These are phyloP conservation scores for Rhizopogon sp. DNA, from an alignment of 768 basidiomycete genomes.

Conservation along the genomic window DNA sequence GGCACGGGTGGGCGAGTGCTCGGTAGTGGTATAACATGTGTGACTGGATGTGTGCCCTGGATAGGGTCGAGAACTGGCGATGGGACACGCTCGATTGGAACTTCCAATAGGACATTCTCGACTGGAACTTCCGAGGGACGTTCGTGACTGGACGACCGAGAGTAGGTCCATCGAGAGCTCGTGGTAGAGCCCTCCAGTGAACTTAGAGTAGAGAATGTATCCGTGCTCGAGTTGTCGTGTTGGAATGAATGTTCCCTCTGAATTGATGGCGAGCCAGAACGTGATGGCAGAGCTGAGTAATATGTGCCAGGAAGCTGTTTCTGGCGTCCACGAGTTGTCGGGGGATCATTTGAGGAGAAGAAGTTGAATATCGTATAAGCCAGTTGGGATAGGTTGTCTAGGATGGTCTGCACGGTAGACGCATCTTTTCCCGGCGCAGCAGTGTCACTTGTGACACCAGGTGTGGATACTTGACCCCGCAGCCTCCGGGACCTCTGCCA, in stretches of 20 bases:
- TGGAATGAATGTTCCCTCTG: constrained; percentile 3
- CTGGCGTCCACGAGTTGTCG: constrained; percentile 1
- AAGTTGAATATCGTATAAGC: constrained; percentile 13
- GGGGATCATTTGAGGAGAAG: not conserved
- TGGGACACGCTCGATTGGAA: constrained; percentile 22
- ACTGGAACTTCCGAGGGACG: constrained; percentile 21
- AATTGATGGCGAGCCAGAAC: constrained; percentile 6
- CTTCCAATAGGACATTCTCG: not conserved
- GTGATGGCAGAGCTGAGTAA: constrained; percentile 17
- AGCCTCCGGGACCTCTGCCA: constrained; percentile 16
- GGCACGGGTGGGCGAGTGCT: constrained; percentile 10
- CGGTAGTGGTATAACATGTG: constrained; percentile 8
- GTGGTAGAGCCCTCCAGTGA: constrained; percentile 36
- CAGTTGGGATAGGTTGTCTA: constrained; percentile 13
- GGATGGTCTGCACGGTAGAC: constrained; percentile 12
- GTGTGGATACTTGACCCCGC: no score
- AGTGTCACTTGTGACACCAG: not conserved
- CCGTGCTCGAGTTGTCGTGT: constrained; percentile 24
- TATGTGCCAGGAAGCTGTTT: constrained; percentile 16
- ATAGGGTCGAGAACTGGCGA: constrained; percentile 25
- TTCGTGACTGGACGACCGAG: constrained; percentile 17
- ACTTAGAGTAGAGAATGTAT: constrained; percentile 44
- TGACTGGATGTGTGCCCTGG: not conserved
- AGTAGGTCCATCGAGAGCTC: constrained; percentile 30
- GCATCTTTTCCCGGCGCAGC: not conserved